Percentiles rank a stretch among this genome's conserved stretches.
Evolutionary conservation across 768 basidiomycete genomes (phyloP).

Genomic region (Termitomyces sp.): DNA sequence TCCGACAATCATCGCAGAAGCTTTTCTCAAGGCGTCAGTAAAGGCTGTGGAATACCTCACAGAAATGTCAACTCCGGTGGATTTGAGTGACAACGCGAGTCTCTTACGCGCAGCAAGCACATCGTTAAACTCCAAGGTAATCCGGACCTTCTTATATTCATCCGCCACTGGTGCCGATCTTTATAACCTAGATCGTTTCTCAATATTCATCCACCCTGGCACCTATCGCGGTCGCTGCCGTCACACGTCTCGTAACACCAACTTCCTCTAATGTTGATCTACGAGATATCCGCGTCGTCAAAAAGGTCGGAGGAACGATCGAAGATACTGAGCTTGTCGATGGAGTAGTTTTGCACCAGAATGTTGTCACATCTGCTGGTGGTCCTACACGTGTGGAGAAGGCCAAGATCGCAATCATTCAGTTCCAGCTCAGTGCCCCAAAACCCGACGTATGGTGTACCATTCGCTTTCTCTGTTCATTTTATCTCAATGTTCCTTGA

Average conservation of each 20-base stretch:
- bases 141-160: neutral
- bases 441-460: conserved; percentile 82
- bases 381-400: conserved; percentile 96
- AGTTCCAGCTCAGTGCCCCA: conserved; percentile 96
- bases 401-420: conserved; percentile 96
- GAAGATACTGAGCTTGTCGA: conserved; percentile 97
- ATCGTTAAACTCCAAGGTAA: conserved; percentile 91
- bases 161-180: neutral
- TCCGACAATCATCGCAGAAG: conserved; percentile 94
- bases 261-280: conserved; percentile 95
- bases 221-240: conserved; percentile 97
- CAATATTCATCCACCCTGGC: conserved; percentile 98
- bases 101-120: conserved; percentile 92
- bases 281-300: conserved; percentile 92
- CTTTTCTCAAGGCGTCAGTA: conserved; percentile 85
- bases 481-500: conserved; percentile 8
- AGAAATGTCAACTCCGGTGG: conserved; percentile 88
- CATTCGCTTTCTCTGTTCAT: neutral
- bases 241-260: conserved; percentile 83
- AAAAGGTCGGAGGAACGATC: conserved; percentile 98
- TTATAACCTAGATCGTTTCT: conserved; percentile 76
- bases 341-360: conserved; percentile 96
- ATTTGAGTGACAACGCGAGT: conserved; percentile 79
- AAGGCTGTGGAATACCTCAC: conserved; percentile 94
- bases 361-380: conserved; percentile 83